Evolutionary conservation across 305 asterid genomes (phyloP).

Genomic region (Fraxinus ornus): DNA sequence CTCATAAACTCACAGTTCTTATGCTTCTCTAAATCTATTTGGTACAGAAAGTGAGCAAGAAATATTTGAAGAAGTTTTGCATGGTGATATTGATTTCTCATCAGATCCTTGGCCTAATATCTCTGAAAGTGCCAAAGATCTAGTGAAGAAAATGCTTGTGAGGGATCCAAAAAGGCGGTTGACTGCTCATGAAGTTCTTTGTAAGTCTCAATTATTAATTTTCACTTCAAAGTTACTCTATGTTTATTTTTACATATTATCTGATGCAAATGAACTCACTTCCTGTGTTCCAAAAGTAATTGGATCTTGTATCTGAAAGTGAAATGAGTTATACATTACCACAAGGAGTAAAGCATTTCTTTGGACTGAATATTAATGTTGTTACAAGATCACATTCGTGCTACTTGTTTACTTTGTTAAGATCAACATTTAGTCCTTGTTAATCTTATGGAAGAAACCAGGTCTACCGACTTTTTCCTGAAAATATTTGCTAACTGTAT

Average conservation of each 20-base stretch:
- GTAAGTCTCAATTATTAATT: slow-evolving; percentile 39
- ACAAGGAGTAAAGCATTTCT: neutral
- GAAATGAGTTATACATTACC: neutral
- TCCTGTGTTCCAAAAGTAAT: neutral
- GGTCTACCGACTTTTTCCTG: neutral
- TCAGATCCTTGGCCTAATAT: slow-evolving; percentile 69
- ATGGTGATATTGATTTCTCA: slow-evolving; percentile 51
- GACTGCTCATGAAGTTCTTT: slow-evolving; percentile 66
- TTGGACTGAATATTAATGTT: neutral
- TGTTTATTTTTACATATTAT: neutral
- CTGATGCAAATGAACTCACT: neutral
- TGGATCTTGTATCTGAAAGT: neutral
- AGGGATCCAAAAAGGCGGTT: slow-evolving; percentile 59
- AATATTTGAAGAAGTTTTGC: slow-evolving; percentile 56
- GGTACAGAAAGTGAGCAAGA: slow-evolving; percentile 54
- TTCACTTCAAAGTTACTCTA: neutral
- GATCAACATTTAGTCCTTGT: neutral
- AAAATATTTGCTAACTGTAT: neutral
- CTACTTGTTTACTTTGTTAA: neutral
- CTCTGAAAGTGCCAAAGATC: slow-evolving; percentile 66
- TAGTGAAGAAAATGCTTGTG: slow-evolving; percentile 57
- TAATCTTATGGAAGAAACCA: neutral
- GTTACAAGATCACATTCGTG: neutral
- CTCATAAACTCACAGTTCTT: neutral
- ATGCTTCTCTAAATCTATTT: slow-evolving; percentile 11